A percentile compares a stretch with the other conserved stretches of the same genome.
Evolutionary conservation across 2,329 filamentous ascomycete species (phyloP).

Genomic region (Fonsecaea multimorphosa): DNA sequence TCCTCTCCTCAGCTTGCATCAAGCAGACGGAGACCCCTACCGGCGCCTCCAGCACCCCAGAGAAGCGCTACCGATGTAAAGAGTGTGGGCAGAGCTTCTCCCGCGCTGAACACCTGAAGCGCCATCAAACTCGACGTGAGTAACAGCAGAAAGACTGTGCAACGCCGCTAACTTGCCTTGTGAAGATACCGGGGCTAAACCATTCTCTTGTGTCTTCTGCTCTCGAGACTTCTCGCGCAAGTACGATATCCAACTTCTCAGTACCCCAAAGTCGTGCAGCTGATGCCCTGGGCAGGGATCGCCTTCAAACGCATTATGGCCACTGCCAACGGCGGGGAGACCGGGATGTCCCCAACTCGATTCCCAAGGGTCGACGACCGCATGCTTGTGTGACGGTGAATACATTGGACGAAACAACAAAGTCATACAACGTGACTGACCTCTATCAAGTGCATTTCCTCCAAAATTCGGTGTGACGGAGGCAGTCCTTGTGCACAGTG

Average conservation of each 20-base stretch:
- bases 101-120: slow-evolving; percentile 56
- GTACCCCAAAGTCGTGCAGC: not conserved
- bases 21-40: slow-evolving; percentile 18
- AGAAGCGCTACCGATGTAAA: slow-evolving; percentile 52
- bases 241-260: slow-evolving; percentile 26
- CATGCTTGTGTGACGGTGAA: slow-evolving; percentile 56
- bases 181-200: slow-evolving; percentile 55
- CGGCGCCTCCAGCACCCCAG: slow-evolving; percentile 36
- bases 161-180: not conserved
- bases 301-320: slow-evolving; percentile 54
- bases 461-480: slow-evolving; percentile 57
- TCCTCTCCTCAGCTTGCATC: slow-evolving; percentile 31
- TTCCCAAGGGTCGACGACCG: slow-evolving; percentile 53
- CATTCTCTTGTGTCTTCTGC: slow-evolving; percentile 56
- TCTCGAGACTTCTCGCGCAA: slow-evolving; percentile 53
- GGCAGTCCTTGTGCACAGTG: slow-evolving; percentile 53
- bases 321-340: slow-evolving; percentile 52
- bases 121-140: slow-evolving; percentile 55
- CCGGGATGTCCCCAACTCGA: slow-evolving; percentile 52
- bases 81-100: slow-evolving; percentile 54
- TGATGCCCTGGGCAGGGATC: slow-evolving; percentile 47
- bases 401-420: slow-evolving; percentile 12
- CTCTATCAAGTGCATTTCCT: slow-evolving; percentile 50
- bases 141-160: slow-evolving; percentile 33
- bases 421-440: not conserved